Percentiles rank a stretch among this genome's conserved stretches.
Conservation (phyloP, 768 basidiomycete genomes). For the Russula olivacea region DNA sequence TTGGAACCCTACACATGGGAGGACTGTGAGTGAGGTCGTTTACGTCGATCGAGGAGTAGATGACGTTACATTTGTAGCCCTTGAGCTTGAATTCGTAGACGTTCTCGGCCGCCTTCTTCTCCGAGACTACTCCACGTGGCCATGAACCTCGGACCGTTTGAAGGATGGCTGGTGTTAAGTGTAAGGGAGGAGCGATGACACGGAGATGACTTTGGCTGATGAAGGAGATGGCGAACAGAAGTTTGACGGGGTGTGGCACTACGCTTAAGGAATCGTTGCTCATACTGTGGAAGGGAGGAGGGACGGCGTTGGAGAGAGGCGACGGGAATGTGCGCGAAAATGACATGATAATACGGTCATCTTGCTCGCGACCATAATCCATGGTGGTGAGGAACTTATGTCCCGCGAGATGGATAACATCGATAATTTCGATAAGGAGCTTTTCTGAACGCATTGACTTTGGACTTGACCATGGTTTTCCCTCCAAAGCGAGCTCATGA, state of each 20-base stretch:
- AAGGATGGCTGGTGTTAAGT: constrained; percentile 73
- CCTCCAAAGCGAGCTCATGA: constrained; percentile 59
- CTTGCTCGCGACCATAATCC: constrained; percentile 72
- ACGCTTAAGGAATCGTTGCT: constrained; percentile 17
- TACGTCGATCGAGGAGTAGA: constrained; percentile 22
- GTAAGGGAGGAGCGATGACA: constrained; percentile 70
- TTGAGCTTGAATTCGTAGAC: constrained; percentile 78
- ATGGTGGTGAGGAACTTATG: constrained; percentile 61
- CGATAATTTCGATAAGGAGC: constrained; percentile 61
- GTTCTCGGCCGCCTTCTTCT: constrained; percentile 67
- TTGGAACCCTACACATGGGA: constrained; percentile 55
- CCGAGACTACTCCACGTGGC: constrained; percentile 73
- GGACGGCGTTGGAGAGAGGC: constrained; percentile 33
- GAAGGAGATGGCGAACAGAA: constrained; percentile 68
- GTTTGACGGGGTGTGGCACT: constrained; percentile 12
- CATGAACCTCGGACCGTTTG: constrained; percentile 71
- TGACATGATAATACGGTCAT: constrained; percentile 64
- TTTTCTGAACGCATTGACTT: constrained; percentile 63
- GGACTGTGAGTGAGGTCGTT: constrained; percentile 2
- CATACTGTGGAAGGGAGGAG: constrained; percentile 29
- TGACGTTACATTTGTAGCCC: constrained; percentile 64
- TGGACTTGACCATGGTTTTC: constrained; percentile 67
- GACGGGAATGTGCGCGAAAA: constrained; percentile 50
- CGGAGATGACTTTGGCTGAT: constrained; percentile 59
- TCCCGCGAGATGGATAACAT: constrained; percentile 55